Base-by-base conservation (phyloP, 2,329 filamentous ascomycete genomes). In the Periconia digitata region DNA sequence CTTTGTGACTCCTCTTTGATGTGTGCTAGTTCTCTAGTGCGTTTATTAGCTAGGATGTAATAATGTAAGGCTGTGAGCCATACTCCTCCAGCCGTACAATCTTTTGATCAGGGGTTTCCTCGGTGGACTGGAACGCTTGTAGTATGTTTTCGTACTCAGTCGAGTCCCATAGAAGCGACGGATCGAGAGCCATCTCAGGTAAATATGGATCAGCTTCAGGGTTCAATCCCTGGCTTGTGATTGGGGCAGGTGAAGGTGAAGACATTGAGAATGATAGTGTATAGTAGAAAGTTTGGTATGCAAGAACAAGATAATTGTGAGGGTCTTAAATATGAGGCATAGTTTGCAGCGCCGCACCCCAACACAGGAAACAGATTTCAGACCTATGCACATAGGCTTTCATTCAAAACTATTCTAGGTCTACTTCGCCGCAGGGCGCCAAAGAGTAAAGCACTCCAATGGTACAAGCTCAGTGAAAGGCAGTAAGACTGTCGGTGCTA, bases 361-460 rank as follows among this genome's bases (percentile, higher is more conserved):
- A n/a, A n/a, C 6, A 27, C 24, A 27, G 24, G 24, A 27, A 27
- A 27, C 24, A 27, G 24, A 7, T 27, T 27, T 7, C 6, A 6
- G 24, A 27, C 12, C 24, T 7, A 27, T 12, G 24, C 24, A 6
- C 6, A 27, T 7, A 27, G 24, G 6, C 12, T 27, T 6, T 27
- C 24, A 27, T 27, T 27, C 7, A 27, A 27, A 6, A 27, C 24
- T 27, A 27, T 27, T 42, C 12, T 7, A 6, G 12, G 24, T 7
- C 21, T 16, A 37, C 32, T 21, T 36, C 38, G 22, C 42, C 29
- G 38, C 43, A 29, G 43, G 20, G 12, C 41, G 43, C 51, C 48
- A 54, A 35, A 44, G 29, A 8, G 45, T 39, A 27, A 47, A 47
- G 32, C 47, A 54, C 22, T 54, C 47, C 41, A 54, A 39, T 27